Conservation (phyloP, 345 rosid genomes). For the Citrus cavaleriei region DNA sequence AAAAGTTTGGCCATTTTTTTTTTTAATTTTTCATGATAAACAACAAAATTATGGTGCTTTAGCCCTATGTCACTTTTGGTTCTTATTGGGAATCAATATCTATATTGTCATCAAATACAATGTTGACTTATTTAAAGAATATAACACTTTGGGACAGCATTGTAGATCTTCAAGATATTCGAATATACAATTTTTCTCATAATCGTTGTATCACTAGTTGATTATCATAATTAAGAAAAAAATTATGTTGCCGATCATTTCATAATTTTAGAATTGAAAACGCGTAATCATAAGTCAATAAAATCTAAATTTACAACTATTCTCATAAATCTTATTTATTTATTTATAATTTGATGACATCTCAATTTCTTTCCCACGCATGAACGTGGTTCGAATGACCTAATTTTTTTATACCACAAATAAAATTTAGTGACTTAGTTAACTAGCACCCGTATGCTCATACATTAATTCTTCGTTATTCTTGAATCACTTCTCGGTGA, state of each 20-base stretch:
- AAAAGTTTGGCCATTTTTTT: conserved; percentile 15
- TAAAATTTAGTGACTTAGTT: too few species aligned
- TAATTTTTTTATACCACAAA: too few species aligned
- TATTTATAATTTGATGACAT: too few species aligned
- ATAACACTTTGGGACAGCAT: not conserved
- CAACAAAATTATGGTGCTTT: conserved; percentile 14
- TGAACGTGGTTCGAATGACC: too few species aligned
- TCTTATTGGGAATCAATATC: not conserved
- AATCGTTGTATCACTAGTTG: not conserved
- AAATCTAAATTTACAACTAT: too few species aligned
- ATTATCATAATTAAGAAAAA: too few species aligned
- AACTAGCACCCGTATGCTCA: too few species aligned
- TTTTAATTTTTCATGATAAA: conserved; percentile 9
- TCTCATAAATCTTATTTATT: too few species aligned
- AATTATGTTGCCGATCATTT: not conserved
- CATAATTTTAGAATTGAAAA: not conserved
- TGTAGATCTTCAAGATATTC: not conserved
- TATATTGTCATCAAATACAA: not conserved
- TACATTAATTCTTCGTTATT: too few species aligned
- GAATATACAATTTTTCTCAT: not conserved
- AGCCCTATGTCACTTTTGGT: conserved; percentile 6
- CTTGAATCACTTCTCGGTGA: too few species aligned
- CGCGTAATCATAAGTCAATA: not conserved
- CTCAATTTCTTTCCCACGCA: too few species aligned
- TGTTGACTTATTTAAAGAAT: not conserved